phyloP scores from a whole-genome alignment of 1,284 basidiomycete species.

The Cutaneotrichosporon sp. region DNA sequence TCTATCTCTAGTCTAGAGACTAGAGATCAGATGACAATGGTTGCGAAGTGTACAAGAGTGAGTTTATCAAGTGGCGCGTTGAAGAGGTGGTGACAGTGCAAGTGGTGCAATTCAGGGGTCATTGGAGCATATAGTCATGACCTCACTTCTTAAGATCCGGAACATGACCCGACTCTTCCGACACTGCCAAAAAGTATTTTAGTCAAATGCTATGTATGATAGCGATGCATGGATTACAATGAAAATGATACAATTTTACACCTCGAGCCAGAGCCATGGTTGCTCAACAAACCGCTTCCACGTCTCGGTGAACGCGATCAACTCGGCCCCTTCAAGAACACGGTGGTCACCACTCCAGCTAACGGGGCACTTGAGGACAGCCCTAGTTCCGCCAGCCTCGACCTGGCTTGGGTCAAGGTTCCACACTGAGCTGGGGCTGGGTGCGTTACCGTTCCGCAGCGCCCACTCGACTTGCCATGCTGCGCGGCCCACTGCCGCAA shows the following conservation, averaged over 20 bases:
- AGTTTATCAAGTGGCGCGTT: no score
- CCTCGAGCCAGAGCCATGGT: constrained; percentile 61
- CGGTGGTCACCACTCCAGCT: constrained; percentile 90
- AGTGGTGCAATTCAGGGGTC: no score
- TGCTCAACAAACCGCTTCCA: constrained; percentile 83
- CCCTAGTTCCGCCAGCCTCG: constrained; percentile 54
- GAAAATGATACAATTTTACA: constrained; percentile 14
- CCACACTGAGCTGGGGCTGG: constrained; percentile 59
- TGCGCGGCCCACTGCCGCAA: constrained; percentile 83
- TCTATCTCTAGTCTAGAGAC: no score
- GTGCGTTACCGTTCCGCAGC: constrained; percentile 18
- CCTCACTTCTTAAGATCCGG: no score
- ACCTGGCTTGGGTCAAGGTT: constrained; percentile 56
- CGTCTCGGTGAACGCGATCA: constrained; percentile 83
- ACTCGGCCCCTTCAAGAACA: constrained; percentile 80
- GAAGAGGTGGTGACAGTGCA: no score
- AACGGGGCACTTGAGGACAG: constrained; percentile 68
- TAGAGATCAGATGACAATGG: no score
- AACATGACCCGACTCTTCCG: no score
- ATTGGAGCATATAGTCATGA: no score
- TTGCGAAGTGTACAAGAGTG: no score
- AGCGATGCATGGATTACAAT: constrained; percentile 6
- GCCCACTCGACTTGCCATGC: constrained; percentile 59
- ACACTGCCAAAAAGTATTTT: no score
- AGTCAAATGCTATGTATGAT: background rate